These are phyloP conservation scores for Kluyveromyces siamensis DNA, from an alignment of 805 yeast species.

Conservation along the genomic window DNA sequence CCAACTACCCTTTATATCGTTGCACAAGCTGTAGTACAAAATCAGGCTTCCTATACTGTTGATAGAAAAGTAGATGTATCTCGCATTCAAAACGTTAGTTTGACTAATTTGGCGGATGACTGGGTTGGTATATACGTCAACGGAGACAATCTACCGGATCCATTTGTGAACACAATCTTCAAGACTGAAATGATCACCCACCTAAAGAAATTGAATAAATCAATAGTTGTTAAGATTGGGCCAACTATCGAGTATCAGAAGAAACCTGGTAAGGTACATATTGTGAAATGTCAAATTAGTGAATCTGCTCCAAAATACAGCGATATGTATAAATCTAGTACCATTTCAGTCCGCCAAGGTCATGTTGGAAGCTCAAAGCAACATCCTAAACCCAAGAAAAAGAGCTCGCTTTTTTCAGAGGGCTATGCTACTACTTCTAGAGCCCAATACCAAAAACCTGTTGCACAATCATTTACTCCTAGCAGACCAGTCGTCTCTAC, in stretches of 20 bases:
- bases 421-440: background rate
- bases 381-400: conserved; percentile 66
- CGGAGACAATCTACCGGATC: conserved; percentile 51
- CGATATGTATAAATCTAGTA: conserved; percentile 81
- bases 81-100: conserved; percentile 50
- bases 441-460: conserved; percentile 12
- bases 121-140: conserved; percentile 62
- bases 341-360: conserved; percentile 74
- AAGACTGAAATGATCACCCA: conserved; percentile 85
- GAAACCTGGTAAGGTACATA: conserved; percentile 75
- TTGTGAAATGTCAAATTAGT: conserved; percentile 60
- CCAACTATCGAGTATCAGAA: conserved; percentile 74
- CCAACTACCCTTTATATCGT: conserved; percentile 53
- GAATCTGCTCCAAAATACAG: conserved; percentile 53
- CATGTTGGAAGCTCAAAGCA: conserved; percentile 64
- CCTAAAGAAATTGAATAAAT: conserved; percentile 50
- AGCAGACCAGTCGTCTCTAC: conserved; percentile 23
- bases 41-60: conserved; percentile 45
- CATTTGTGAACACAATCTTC: conserved; percentile 69
- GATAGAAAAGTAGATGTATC: conserved; percentile 58
- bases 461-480: background rate
- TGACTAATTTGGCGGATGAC: conserved; percentile 79
- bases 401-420: conserved; percentile 9
- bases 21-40: conserved; percentile 61
- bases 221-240: conserved; percentile 56